These are phyloP conservation scores for Paraurostyla sp. DNA, from an alignment of 73 alveolate species.

Conservation along the genomic window DNA sequence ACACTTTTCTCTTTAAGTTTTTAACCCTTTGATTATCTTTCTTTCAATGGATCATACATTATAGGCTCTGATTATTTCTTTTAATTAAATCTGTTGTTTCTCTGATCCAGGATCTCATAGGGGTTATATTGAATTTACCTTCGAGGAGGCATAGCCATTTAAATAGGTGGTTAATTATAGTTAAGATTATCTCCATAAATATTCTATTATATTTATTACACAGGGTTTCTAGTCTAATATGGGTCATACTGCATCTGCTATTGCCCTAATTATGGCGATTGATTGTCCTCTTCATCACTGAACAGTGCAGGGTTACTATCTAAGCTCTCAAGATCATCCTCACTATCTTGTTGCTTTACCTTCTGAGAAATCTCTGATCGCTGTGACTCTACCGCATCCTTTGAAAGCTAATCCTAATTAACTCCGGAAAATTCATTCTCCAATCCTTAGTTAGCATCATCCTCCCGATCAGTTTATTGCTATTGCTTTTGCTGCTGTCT, in stretches of 20 bases:
- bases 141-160: no score
- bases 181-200: no score
- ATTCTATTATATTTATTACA: no score
- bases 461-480: neutral
- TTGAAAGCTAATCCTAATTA: no score
- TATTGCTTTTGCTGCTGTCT: neutral
- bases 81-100: neutral
- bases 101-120: neutral
- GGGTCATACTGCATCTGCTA: no score
- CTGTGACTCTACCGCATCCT: no score
- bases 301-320: slow-evolving; percentile 30
- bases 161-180: no score
- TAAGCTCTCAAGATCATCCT: neutral
- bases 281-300: slow-evolving; percentile 25
- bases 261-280: neutral
- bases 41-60: slow-evolving; percentile 24
- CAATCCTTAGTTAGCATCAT: no score
- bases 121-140: slow-evolving; percentile 19
- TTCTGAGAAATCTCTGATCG: no score
- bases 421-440: no score
- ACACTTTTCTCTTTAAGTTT: neutral
- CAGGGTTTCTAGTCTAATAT: no score
- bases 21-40: neutral
- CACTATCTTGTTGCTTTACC: no score
- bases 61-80: neutral